Base-by-base conservation (phyloP, 2,329 filamentous ascomycete genomes). In the Fusarium tanahbumbuense region DNA sequence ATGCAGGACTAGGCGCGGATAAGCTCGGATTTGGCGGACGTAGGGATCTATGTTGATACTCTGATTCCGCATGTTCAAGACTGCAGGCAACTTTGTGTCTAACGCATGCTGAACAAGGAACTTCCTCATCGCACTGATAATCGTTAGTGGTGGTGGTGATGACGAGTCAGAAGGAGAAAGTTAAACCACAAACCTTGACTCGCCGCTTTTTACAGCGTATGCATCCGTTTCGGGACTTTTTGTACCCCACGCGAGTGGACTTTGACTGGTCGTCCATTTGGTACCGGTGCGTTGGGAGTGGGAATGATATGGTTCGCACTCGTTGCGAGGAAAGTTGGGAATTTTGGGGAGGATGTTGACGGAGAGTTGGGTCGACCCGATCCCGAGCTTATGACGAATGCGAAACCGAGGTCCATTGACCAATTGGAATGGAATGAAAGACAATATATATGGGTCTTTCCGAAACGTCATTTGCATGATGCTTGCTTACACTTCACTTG, bases 221-320 rank as follows among this genome's bases (percentile, higher is more conserved):
- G 23, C 67, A 70, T 2, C 67, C 67, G 22, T 70, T 70, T 56
- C 67, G 62, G 27, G 67, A 70, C 49, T 70, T 70, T 59, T 67
- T 70, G 42, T 70, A 70, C 37, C 67, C 67, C 42, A 63, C 49
- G 20, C 67, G 67, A 1, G 62, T 68, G 25, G 49, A 53, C 13
- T 56, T 68, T 2, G 15, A 12, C 4, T 45, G 41, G 2, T 69
- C 56, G 8, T 62, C 42, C 60, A 63, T 63, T 23, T 37, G 10
- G 34, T 37, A n/a, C 3, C 34, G 34, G 22, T 9, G 13, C 18
- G 27, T 27, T 37, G 13, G 32, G 16, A 23, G 22, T 37, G 12
- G 47, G 28, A n/a, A 44, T 16, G 16, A 6, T 30, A 30, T 30
- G 12, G 12, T 32, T 66, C 63, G 63, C 42, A 66, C 62, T 66